Evolutionary conservation across 192 early-diverging fungal genomes (phyloP).

Genomic region (Coemansia sp.): DNA sequence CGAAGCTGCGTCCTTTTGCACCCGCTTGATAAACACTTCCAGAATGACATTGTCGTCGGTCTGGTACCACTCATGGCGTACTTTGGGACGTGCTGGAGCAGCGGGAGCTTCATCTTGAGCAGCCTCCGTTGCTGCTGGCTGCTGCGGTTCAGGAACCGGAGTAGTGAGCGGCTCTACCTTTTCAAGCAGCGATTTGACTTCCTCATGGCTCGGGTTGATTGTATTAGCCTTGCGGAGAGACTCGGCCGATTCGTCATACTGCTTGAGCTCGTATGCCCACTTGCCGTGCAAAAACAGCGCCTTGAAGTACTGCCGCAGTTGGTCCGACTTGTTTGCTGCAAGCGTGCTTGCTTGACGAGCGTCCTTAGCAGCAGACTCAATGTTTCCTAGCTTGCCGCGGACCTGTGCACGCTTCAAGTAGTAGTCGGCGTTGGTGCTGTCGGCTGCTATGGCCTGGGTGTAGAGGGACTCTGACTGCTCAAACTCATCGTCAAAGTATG

Average conservation of each 20-base stretch:
- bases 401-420: slow-evolving; percentile 65
- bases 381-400: slow-evolving; percentile 65
- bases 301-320: slow-evolving; percentile 59
- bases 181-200: slow-evolving; percentile 31
- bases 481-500: slow-evolving; percentile 78
- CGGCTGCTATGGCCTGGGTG: slow-evolving; percentile 62
- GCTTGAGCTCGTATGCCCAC: slow-evolving; percentile 55
- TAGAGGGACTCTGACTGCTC: slow-evolving; percentile 68
- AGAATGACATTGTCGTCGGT: slow-evolving; percentile 86
- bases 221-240: slow-evolving; percentile 57
- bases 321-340: slow-evolving; percentile 52
- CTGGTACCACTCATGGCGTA: slow-evolving; percentile 97
- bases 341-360: slow-evolving; percentile 60
- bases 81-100: slow-evolving; percentile 15
- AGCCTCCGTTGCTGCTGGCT: not conserved
- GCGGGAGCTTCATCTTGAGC: not conserved
- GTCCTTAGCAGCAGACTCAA: slow-evolving; percentile 62
- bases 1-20: slow-evolving; percentile 66
- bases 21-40: slow-evolving; percentile 87
- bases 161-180: slow-evolving; percentile 47
- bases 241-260: slow-evolving; percentile 62
- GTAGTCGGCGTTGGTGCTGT: slow-evolving; percentile 61
- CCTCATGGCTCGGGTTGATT: slow-evolving; percentile 57
- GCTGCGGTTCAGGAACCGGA: slow-evolving; percentile 29
- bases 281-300: slow-evolving; percentile 66